Conservation (phyloP, 768 basidiomycete genomes). For the Hypsizygus marmoreus region DNA sequence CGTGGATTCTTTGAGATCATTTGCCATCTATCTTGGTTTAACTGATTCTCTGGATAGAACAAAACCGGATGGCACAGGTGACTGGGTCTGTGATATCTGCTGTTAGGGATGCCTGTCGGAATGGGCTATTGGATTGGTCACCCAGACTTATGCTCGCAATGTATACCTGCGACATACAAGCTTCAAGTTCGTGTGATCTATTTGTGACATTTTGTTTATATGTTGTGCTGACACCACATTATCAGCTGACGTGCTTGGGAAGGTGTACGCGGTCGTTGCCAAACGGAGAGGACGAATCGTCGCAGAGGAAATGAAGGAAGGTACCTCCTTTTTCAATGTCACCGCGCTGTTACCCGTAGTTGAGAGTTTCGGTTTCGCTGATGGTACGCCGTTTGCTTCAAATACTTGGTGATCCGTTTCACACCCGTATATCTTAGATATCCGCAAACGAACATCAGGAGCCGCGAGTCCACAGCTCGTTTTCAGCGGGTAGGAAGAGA, state of each 20-base stretch:
- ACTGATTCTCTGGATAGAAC: conserved; percentile 47
- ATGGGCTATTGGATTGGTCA: conserved; percentile 94
- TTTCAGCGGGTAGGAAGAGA: conserved; percentile 79
- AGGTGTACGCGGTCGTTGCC: conserved; percentile 94
- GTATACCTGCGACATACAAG: conserved; percentile 99
- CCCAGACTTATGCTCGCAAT: conserved; percentile 96
- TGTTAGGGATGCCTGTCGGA: conserved; percentile 86
- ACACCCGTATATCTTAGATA: conserved; percentile 58
- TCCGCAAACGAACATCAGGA: conserved; percentile 93
- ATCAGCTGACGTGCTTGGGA: conserved; percentile 94
- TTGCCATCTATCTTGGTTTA: conserved; percentile 1
- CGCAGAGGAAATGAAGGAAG: conserved; percentile 98
- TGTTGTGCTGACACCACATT: conserved; percentile 13
- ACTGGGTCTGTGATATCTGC: conserved; percentile 90
- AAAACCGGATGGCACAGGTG: conserved; percentile 80
- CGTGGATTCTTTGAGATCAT: conserved; percentile 20
- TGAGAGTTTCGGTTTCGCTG: conserved; percentile 97
- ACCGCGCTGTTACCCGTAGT: conserved; percentile 91
- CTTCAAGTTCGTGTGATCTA: conserved; percentile 85
- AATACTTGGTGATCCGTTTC: conserved; percentile 11
- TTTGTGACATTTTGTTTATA: conserved; percentile 3
- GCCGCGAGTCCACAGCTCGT: conserved; percentile 97
- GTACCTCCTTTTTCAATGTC: conserved; percentile 92
- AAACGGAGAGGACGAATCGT: conserved; percentile 89
- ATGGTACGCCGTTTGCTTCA: conserved; percentile 57